A percentile compares a stretch with the other conserved stretches of the same genome.
phyloP scores from a whole-genome alignment of 352 stramenopile species.

The Phytophthora fragariae region DNA sequence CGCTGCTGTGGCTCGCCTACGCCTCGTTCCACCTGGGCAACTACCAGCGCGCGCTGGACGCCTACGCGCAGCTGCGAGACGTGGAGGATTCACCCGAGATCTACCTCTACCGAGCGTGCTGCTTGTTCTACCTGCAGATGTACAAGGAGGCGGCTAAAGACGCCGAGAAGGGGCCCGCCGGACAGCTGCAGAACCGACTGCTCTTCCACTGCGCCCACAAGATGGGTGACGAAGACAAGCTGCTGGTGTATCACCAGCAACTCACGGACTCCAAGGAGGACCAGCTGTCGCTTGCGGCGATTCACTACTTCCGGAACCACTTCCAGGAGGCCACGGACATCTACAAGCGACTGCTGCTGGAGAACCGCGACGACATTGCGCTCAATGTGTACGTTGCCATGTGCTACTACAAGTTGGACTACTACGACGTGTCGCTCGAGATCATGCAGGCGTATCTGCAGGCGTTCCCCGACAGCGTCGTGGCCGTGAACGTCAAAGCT shows the following conservation, averaged over 20 bases:
- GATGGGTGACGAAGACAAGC: conserved; percentile 93
- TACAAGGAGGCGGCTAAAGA: conserved; percentile 91
- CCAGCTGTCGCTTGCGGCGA: conserved; percentile 95
- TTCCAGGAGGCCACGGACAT: conserved; percentile 96
- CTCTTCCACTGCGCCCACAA: conserved; percentile 96
- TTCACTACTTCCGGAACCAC: conserved; percentile 96
- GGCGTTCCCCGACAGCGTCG: conserved; percentile 88
- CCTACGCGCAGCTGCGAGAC: conserved; percentile 88
- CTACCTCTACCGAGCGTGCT: conserved; percentile 91
- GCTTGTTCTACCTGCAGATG: conserved; percentile 94
- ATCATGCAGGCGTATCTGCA: conserved; percentile 97
- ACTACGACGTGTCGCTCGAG: conserved; percentile 97
- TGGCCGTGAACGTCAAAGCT: conserved; percentile 97
- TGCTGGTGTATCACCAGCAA: conserved; percentile 95
- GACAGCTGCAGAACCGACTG: conserved; percentile 92
- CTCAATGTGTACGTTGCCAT: conserved; percentile 99
- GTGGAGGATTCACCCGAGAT: conserved; percentile 72
- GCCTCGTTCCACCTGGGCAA: conserved; percentile 95
- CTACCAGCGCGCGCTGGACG: conserved; percentile 94
- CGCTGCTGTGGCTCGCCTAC: conserved; percentile 95
- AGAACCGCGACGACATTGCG: conserved; percentile 96
- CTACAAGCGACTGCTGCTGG: conserved; percentile 95
- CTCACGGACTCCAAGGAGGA: conserved; percentile 94
- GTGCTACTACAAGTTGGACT: conserved; percentile 99
- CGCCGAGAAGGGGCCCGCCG: conserved; percentile 64